Evolutionary conservation across 805 yeast genomes (phyloP), one percentile per base, ranked within the genome.

Genomic region (Ogataea paradorogensis): DNA sequence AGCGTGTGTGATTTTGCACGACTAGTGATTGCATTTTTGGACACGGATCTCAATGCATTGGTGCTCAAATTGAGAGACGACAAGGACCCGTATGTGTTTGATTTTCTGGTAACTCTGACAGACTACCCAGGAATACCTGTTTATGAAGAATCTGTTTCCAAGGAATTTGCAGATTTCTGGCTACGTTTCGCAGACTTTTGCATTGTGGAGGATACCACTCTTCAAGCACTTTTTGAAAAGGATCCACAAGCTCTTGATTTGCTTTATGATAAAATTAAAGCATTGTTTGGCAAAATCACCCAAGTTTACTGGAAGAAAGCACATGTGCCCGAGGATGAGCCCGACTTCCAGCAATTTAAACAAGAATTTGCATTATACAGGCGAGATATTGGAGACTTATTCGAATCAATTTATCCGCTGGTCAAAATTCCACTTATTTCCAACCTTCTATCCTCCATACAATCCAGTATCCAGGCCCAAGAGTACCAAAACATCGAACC

Each of bases 321-420:
- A 3, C 82, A 76, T 34, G 55, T 73, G 16, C 67, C 65, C 14
- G 62, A 66, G 13, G 68, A 66, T 26, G 55, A 59, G 5, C 52
- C 53, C 7, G 58, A 58, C 2, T 52, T 61, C n/a, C 53, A 52
- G 16, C 61, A 64, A 8, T 55, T 56, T 18, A 59, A 66, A 42
- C 70, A 72, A 15, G 95, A 83, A 48, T 86, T 89, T 52, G 61
- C 63, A 15, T 71, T 78, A 18, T 91, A 78, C 59, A 72, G 97
- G 50, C 65, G 76, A 23, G 91, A 84, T 45, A 82, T 84, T 8
- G 74, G 82, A 1, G 98, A 93, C 50, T 69, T 90, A 27, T 76
- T 86, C 47, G 93, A 88, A 39, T 68, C 78, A 0, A 61, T 82
- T 1, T 86, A 82, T 65, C 76, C 88, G 1, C 66, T 85, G 5